Evolutionary conservation across 2,329 filamentous ascomycete species (phyloP), one percentile per base, ranked within the genome.

Genomic region (Mycosphaerella sp.): DNA sequence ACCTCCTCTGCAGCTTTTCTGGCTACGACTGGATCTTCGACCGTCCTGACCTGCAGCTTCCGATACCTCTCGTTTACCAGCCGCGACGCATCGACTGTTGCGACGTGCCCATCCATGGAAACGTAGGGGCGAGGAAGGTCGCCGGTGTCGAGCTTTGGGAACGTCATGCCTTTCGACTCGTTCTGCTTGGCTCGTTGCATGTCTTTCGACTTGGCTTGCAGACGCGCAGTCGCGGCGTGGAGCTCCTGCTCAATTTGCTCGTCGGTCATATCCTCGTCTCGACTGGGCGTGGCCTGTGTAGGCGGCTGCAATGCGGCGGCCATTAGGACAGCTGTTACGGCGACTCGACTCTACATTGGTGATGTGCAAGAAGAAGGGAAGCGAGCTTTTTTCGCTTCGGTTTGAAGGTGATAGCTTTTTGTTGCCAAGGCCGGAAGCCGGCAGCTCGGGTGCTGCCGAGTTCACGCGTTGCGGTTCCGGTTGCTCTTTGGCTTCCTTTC

Each of bases 161-260:
- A 73, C 54, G 70, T 78, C 62, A 70, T 69, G 28, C 18, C 34
- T 35, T 55, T 49, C 35, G 44, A 54, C 43, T 57, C 52, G 42
- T 56, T 54, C 51, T 59, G 53, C 51, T 53, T 58, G 43, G 45
- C 55, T 34, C 54, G 61, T 52, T 49, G 56, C 59, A 46, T 44
- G 49, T 48, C 52, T 60, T 59, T 65, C 64, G 60, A 65, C 55
- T 71, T 71, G 59, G 71, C 68, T 45, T 71, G 66, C 59, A 86
- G 69, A 55, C 83, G 76, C 53, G 70, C 67, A 62, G 85, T 81
- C 50, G 84, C 84, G 68, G 84, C 76, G 48, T 75, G 74, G 45
- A 87, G 75, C 50, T 87, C 73, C 63, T 78, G 71, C 48, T 81
- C 76, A 44, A 87, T 78, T 63, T 85, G 78, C 58, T 80, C 77